Conservation (phyloP, 78 protist species). For the Protostelium mycophagum region DNA sequence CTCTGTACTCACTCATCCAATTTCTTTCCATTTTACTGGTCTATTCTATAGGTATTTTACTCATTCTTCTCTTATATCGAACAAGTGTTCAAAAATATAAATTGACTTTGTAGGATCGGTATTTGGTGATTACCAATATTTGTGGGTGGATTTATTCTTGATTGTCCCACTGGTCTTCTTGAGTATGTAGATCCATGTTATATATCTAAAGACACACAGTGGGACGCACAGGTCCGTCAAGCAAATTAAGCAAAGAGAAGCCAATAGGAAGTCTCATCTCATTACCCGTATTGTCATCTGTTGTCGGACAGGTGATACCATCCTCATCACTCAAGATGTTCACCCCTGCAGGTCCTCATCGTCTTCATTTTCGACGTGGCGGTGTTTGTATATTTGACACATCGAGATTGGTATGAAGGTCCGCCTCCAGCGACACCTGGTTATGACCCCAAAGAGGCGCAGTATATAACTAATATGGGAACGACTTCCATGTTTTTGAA, state of each 20-base stretch:
- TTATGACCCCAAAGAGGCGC: not conserved
- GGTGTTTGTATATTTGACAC: not conserved
- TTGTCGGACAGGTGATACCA: conserved; percentile 33
- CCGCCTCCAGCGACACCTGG: not conserved
- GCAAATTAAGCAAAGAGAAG: conserved; percentile 11
- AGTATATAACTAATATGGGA: not conserved
- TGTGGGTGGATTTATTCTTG: conserved; percentile 61
- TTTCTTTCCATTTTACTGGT: conserved; percentile 68
- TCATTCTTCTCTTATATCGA: conserved; percentile 1
- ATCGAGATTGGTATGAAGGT: not conserved
- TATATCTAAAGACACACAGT: no score
- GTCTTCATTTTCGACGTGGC: not conserved
- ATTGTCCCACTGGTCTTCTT: conserved; percentile 70
- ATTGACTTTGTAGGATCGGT: conserved; percentile 20
- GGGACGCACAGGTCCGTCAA: conserved; percentile 61
- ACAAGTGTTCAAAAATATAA: no score
- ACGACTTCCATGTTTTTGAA: not conserved
- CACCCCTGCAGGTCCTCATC: conserved; percentile 1
- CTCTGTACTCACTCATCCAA: conserved; percentile 92
- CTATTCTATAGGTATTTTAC: conserved; percentile 7
- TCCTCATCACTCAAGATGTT: not conserved
- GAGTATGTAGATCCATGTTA: no score
- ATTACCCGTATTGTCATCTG: conserved; percentile 32
- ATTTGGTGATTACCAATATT: conserved; percentile 58
- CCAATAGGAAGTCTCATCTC: conserved; percentile 58